These are phyloP conservation scores for Potentilla sterilis DNA, from an alignment of 306 rosid genomes.

Conservation along the genomic window DNA sequence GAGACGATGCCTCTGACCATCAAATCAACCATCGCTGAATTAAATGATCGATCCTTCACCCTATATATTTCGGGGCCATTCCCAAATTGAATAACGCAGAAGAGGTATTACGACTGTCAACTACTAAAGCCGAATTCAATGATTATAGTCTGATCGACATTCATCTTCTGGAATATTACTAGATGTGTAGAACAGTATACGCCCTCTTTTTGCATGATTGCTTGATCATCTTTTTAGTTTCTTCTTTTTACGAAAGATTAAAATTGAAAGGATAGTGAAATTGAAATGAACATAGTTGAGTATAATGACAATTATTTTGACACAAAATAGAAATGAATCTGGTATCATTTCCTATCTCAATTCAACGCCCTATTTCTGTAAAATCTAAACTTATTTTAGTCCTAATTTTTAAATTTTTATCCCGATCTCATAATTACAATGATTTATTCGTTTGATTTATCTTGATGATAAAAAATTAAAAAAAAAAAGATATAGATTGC, in stretches of 20 bases:
- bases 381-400: too few relatives aligned
- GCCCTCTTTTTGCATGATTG: background rate
- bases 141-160: background rate
- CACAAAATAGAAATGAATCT: background rate
- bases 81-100: background rate
- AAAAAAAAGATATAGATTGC: too few relatives aligned
- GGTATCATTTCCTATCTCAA: too few relatives aligned
- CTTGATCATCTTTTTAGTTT: background rate
- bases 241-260: background rate
- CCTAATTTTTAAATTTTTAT: too few relatives aligned
- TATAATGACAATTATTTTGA: background rate
- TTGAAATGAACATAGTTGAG: background rate
- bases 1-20: background rate
- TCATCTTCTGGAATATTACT: background rate
- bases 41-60: background rate
- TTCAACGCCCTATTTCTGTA: too few relatives aligned
- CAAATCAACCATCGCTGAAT: slow-evolving; percentile 2
- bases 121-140: background rate
- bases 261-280: background rate
- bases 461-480: too few relatives aligned
- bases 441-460: too few relatives aligned
- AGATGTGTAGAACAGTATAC: background rate
- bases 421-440: too few relatives aligned
- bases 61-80: background rate
- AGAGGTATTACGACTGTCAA: background rate